Evolutionary conservation across 768 basidiomycete species (phyloP), one percentile per base, ranked within the genome.

Genomic region (Agaricus sinodeliciosus): DNA sequence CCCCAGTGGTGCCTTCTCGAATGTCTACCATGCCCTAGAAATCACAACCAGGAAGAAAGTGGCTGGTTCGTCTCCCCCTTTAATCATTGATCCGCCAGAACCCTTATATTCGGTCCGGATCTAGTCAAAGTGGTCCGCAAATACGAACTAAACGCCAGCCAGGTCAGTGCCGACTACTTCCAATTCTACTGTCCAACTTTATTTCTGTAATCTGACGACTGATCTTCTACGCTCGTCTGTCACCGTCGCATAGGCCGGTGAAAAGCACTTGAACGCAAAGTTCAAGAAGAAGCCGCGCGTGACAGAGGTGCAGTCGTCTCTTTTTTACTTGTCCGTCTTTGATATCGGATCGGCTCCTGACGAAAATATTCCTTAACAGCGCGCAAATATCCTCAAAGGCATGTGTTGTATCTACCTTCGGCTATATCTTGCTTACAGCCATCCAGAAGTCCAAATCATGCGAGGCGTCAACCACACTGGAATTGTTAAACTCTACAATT

Each of bases 211-310:
- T 22, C 48, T 60, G 35, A 47, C 37, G 31, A 31, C 26, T 43
- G 44, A 43, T 48, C 52, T 59, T 59, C 64, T 60, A 55, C 62
- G 59, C 67, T 67, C 71, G 71, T 69, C 67, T 67, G 56, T 55
- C 57, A 52, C 52, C 57, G 57, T 59, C 52, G 42, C 57, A 27
- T 68, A 95, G 92, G 85, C 85, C 63, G 89, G 90, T 65, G 87
- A 94, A 67, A 95, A 90, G 70, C 91, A 95, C 72, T 76, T 97
- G 67, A 94, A 93, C 69, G 78, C 85, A 56, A 84, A 90, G 67
- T 94, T 95, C 77, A 94, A 94, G 78, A 93, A 93, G 76, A 91
- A 88, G 76, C 91, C 94, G 77, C 90, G 93, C 78, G 88, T 87
- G 67, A 95, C 91, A 79, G 94, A 96, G 94, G 94, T 96, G 81